Base-by-base conservation (phyloP, 257 asterid species). In the Gardenia jasminoides region DNA sequence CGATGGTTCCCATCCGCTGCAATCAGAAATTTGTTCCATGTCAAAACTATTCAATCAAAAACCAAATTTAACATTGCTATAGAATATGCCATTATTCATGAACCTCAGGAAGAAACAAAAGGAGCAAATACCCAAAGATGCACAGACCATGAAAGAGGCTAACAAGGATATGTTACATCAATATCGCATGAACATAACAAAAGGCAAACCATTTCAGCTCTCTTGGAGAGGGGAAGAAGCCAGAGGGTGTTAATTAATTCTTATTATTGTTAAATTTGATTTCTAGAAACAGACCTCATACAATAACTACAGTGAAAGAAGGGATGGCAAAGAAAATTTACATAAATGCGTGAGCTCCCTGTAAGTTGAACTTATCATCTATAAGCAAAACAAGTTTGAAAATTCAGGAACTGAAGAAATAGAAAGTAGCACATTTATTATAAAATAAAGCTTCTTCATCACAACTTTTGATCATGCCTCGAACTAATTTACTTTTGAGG, bases 1-100 rank as follows among this genome's bases (percentile, higher is more conserved):
- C 98, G 50, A 96, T 90, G 78, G 86, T 93, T 76, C 99, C 99
- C 99, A 96, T 96, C 64, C 97, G 92, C 99, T 96, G 97, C 89
- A 87, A 81, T 54, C 80, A 88, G 11, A 72, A 82, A 72, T 48
- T 52, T 75, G 81, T 69, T 84, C 58, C 76, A 72, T 28, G 78
- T 78, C 36, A 86, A 24, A 41, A 54, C 13, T 30, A 59, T 24
- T 33, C 72, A 71, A 13, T 31, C n/a, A 26, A 24, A 17, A 17
- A 54, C n/a, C 65, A 58, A 59, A 9, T 24, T 30, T 13, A 9
- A 24, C 22, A 56, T 59, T 13, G 3, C 31, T 59, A 59, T 59
- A 13, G 15, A 9, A 9, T 6, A 59, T 59, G 41, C 28, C 28
- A 59, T 7, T 24, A n/a, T 8, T 59, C 30, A 59, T 59, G 13